Evolutionary conservation across 768 basidiomycete genomes (phyloP).

Genomic region (Tylopilus subfusipes): DNA sequence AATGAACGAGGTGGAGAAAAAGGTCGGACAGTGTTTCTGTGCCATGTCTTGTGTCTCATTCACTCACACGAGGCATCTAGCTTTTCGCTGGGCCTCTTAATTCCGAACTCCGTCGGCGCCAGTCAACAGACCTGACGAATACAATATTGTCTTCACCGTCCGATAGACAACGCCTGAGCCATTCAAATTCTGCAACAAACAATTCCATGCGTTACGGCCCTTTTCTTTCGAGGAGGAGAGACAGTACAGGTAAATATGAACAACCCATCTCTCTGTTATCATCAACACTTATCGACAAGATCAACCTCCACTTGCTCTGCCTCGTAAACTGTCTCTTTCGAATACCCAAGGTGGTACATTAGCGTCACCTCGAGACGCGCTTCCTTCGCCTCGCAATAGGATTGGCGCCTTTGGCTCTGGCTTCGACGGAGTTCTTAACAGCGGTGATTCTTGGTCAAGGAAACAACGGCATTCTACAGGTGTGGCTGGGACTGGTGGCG

Average conservation of each 20-base stretch:
- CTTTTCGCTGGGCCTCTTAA: constrained; percentile 78
- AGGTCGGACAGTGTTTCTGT: constrained; percentile 49
- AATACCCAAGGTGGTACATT: constrained; percentile 48
- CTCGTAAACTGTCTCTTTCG: constrained; percentile 70
- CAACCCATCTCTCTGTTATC: background rate
- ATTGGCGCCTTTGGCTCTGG: constrained; percentile 55
- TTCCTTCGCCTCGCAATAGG: constrained; percentile 62
- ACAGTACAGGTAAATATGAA: constrained; percentile 55
- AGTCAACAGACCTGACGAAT: constrained; percentile 70
- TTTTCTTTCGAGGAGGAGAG: constrained; percentile 57
- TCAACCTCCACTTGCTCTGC: constrained; percentile 48
- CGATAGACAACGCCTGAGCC: constrained; percentile 58
- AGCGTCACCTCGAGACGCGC: constrained; percentile 54
- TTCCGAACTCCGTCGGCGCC: constrained; percentile 84
- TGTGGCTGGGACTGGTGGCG: constrained; percentile 39
- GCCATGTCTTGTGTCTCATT: constrained; percentile 12
- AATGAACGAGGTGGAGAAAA: constrained; percentile 80
- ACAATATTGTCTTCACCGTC: constrained; percentile 53
- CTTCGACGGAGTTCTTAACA: constrained; percentile 70
- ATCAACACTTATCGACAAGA: constrained; percentile 41
- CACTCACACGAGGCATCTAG: constrained; percentile 42
- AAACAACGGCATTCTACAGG: constrained; percentile 63
- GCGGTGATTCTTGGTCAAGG: constrained; percentile 69
- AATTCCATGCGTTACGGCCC: constrained; percentile 63
- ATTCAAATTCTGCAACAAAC: constrained; percentile 43